Base-by-base conservation (phyloP, 2,329 filamentous ascomycete genomes). In the Aspergillus novoparasiticus region DNA sequence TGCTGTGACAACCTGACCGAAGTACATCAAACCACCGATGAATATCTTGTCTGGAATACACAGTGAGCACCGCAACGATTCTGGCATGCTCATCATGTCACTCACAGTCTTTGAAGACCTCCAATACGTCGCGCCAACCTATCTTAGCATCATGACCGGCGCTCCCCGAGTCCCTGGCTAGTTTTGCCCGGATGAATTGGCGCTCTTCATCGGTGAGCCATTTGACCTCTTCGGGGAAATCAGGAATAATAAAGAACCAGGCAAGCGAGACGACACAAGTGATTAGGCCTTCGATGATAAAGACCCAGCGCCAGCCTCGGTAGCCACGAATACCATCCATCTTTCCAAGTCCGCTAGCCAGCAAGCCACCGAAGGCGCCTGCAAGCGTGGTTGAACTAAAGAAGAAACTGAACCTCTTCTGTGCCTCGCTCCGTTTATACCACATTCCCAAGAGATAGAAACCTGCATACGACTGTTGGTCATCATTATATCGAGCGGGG, bases 371-470 rank as follows among this genome's bases (percentile, higher is more conserved):
- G 64, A 89, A 89, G 1, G 87, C 86, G 50, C 87, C 86, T 2
- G 87, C 86, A 1, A 87, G 79, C 0, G 85, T 86, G 2, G 87
- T 86, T 6, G 84, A 92, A 72, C 87, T 89, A 83, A 98, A 98
- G 84, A 98, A 98, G 82, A 98, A 94, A 19, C 89, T 91, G 80
- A 94, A 97, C 34, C 95, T 89, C 72, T 93, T 92, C 79, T 98
- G 94, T 2, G 94, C 93, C 79, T 98, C 95, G 50, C 83, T 83
- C 64, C 94, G 88, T 63, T 89, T 89, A 72, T 98, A 99, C 93
- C 78, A 80, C 89, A 94, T 94, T 62, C 91, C 88, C 65, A 93
- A 88, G 9, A 94, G 80, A 72, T 93, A 85, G 69, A 82, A 81
- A 54, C 76, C 76, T 79, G 53, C 34, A 14, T 8, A 94, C 2